Percentiles rank a stretch among this genome's conserved stretches.
Conservation (phyloP, 176 grass and related monocot species). For the Carex pumila region DNA sequence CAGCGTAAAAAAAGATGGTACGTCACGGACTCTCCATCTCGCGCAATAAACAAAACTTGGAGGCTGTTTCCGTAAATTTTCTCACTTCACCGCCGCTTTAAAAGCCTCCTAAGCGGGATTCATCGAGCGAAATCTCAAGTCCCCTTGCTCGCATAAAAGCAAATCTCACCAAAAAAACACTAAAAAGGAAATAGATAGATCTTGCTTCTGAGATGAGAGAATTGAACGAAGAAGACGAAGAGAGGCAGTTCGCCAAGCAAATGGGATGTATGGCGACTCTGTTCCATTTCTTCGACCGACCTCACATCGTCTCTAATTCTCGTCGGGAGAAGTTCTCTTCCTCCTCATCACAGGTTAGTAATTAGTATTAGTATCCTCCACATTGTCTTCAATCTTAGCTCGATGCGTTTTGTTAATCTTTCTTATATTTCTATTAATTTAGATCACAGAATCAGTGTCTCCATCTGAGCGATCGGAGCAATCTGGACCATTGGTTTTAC, state of each 20-base stretch:
- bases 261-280: slow-evolving; percentile 82
- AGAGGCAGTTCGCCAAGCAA: slow-evolving; percentile 50
- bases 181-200: background rate
- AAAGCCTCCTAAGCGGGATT: slow-evolving; percentile 36
- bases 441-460: slow-evolving; percentile 59
- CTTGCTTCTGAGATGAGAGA: background rate
- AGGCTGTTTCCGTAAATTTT: background rate
- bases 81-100: slow-evolving; percentile 34
- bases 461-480: slow-evolving; percentile 77
- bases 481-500: slow-evolving; percentile 28
- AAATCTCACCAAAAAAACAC: background rate
- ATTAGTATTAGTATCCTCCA: background rate
- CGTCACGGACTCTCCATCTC: background rate
- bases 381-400: background rate
- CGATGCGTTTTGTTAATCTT: background rate
- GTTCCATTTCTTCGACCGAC: slow-evolving; percentile 79
- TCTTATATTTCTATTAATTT: background rate
- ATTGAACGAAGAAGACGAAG: slow-evolving; percentile 35
- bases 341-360: background rate
- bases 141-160: background rate
- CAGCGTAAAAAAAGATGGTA: background rate
- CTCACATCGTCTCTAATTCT: slow-evolving; percentile 33
- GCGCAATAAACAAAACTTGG: background rate
- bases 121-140: background rate
- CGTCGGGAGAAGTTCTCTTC: slow-evolving; percentile 11